Percentiles rank a stretch among this genome's conserved stretches.
Evolutionary conservation across 2,329 filamentous ascomycete genomes (phyloP).

Genomic region (Aureobasidium sp.): DNA sequence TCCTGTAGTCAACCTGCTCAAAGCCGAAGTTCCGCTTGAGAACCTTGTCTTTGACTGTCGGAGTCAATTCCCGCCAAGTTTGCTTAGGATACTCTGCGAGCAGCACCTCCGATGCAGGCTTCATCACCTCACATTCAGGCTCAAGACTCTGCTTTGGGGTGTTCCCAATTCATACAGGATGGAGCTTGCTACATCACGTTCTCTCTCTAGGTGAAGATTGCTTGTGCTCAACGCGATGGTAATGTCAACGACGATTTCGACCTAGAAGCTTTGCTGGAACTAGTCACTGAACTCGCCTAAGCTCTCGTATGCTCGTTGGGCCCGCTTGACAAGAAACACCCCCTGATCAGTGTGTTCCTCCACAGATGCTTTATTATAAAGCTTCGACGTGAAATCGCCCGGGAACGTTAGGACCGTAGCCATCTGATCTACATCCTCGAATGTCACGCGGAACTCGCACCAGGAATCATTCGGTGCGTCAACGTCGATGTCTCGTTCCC

Average conservation of each 20-base stretch:
- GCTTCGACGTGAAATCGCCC: too few species aligned
- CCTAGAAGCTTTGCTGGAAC: neutral
- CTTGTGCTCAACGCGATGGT: neutral
- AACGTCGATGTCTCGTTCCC: too few species aligned
- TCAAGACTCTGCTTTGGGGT: neutral
- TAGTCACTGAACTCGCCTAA: neutral
- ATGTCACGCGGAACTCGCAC: too few species aligned
- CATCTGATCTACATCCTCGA: too few species aligned
- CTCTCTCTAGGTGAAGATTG: neutral
- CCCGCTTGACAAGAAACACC: too few species aligned
- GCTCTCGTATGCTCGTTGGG: too few species aligned
- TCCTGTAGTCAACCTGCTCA: neutral
- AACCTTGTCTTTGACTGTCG: neutral
- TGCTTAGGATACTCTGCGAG: neutral
- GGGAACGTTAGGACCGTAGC: too few species aligned
- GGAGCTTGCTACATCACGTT: neutral
- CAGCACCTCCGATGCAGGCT: neutral
- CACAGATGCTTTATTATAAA: too few species aligned
- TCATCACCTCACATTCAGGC: neutral
- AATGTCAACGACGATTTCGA: neutral
- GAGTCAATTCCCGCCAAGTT: neutral
- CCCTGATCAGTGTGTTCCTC: too few species aligned
- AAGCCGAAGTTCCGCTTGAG: neutral
- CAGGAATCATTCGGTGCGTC: too few species aligned
- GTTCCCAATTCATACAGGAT: neutral